Conservation (phyloP, 768 basidiomycete genomes). For the Mycena capillaripes region DNA sequence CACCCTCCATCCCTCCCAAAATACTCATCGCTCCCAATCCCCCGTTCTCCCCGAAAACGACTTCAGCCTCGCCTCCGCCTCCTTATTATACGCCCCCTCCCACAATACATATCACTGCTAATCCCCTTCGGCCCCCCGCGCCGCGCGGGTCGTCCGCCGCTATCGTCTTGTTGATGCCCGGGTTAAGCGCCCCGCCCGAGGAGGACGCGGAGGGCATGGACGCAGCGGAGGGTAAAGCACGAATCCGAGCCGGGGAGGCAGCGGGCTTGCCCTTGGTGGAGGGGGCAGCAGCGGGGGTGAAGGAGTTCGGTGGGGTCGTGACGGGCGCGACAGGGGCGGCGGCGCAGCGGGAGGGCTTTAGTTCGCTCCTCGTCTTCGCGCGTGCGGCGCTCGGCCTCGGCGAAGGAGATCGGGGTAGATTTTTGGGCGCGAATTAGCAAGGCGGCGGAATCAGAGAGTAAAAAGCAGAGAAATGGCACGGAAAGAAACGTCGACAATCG, state of each 20-base stretch:
- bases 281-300: conserved; percentile 39
- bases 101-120: conserved; percentile 98
- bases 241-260: conserved; percentile 31
- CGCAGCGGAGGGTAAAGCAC: conserved; percentile 27
- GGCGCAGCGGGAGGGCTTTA: conserved; percentile 76
- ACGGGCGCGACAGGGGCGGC: conserved; percentile 41
- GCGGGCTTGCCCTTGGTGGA: conserved; percentile 36
- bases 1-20: conserved; percentile 93
- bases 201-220: too few relatives aligned
- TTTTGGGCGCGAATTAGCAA: conserved; percentile 75
- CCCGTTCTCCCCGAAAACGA: conserved; percentile 92
- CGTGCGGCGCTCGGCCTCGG: conserved; percentile 92
- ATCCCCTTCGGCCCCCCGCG: conserved; percentile 95
- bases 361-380: conserved; percentile 93
- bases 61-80: conserved; percentile 77
- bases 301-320: conserved; percentile 24
- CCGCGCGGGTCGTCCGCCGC: conserved; percentile 65
- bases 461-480: conserved; percentile 9
- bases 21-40: conserved; percentile 96
- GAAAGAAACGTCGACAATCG: not conserved
- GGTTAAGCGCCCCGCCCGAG: conserved; percentile 21
- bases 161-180: conserved; percentile 22
- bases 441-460: too few relatives aligned
- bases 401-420: conserved; percentile 91
- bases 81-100: conserved; percentile 87